Evolutionary conservation across 495 filamentous ascomycete species (phyloP), one percentile per base, ranked within the genome.

Genomic region (Hypoxylon crocopeplum): DNA sequence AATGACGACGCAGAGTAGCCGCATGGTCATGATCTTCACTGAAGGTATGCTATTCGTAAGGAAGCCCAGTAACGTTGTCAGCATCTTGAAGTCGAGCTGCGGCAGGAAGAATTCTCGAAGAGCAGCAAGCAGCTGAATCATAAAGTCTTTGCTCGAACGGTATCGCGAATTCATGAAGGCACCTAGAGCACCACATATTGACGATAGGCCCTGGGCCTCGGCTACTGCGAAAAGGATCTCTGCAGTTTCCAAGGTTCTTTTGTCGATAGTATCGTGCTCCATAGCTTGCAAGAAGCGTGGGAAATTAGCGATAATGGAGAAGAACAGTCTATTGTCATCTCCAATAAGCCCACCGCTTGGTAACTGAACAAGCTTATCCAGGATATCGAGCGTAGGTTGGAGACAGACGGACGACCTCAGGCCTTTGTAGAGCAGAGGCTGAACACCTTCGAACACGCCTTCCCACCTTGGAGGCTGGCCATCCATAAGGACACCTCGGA

Each of bases 11-110:
- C 89, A 88, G 6, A 98, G 85, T 20, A 98, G 84, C 52, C 90
- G 88, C 88, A 98, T 93, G 1, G 89, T 92, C 77, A 91, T 90
- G 36, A 93, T 71, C 68, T 95, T 95, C 76, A 97, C 90, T 88
- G 91, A 97, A 20, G 87, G 81, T 0, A 88, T 80, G 29, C 84
- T 85, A 65, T 98, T 99, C 8, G 92, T 96, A 48, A 98, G 79
- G 53, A 97, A 82, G 3, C 94, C 91, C 79, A 99, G 89, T 25
- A 98, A 73, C 77, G 96, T 97, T 0, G 92, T 90, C 3, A 98
- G 73, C 74, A 89, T 88, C 37, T 86, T 83, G 50, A 91, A 88
- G 54, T 99, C 94, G 47, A 89, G 83, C 20, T 82, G 79, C n/a
- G 93, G 91, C 50, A 96, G 89, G 72, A 87, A 97, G 42, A 84